These are phyloP conservation scores for Macroventuria anomochaeta DNA, from an alignment of 2,329 filamentous ascomycete species.

Conservation along the genomic window DNA sequence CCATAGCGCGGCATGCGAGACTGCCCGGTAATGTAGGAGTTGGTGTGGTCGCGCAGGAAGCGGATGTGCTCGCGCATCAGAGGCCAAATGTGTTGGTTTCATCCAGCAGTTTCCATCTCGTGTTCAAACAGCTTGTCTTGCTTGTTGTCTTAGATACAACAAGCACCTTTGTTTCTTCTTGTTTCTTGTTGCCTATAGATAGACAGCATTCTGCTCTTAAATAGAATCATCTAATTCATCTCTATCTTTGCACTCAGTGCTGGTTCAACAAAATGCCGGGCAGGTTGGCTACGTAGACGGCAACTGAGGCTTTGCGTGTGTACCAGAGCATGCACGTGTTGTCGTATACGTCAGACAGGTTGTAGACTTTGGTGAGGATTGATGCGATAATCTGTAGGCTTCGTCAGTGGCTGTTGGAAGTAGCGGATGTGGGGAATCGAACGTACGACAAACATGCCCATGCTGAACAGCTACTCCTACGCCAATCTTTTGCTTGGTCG, in stretches of 20 bases:
- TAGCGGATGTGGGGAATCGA: conserved; percentile 2
- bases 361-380: conserved; percentile 58
- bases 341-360: conserved; percentile 52
- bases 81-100: no score
- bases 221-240: no score
- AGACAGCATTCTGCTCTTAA: no score
- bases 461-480: conserved; percentile 59
- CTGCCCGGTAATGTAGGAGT: conserved; percentile 21
- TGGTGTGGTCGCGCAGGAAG: conserved; percentile 37
- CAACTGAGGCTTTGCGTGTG: conserved; percentile 60
- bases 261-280: no score
- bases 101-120: no score
- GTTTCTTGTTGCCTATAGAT: no score
- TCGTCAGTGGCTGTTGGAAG: conserved; percentile 5
- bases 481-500: conserved; percentile 60
- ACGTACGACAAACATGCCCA: conserved; percentile 56
- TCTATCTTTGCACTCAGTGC: no score
- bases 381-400: conserved; percentile 45
- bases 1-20: conserved; percentile 28
- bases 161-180: no score
- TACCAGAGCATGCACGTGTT: conserved; percentile 58
- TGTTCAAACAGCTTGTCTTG: no score
- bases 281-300: conserved; percentile 61
- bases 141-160: no score
- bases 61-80: conserved; percentile 55